These are phyloP conservation scores for Phytophthora brassicae DNA, from an alignment of 352 stramenopile species.

Conservation along the genomic window DNA sequence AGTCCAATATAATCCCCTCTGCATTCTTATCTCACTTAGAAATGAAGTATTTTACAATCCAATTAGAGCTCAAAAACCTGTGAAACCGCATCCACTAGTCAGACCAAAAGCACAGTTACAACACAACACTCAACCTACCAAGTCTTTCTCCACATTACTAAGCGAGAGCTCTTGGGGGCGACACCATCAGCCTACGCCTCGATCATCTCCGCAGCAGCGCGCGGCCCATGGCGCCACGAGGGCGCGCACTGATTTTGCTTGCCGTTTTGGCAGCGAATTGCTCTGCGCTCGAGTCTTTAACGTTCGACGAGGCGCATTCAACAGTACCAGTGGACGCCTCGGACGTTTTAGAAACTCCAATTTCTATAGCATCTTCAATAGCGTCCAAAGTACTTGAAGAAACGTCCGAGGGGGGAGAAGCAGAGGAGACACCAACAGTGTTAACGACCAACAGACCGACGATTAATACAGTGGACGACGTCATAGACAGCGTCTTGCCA, in stretches of 20 bases:
- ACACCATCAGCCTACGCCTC: constrained; percentile 2
- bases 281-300: constrained; percentile 18
- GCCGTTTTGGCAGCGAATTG: constrained; percentile 15
- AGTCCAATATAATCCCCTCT: too few species aligned
- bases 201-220: neutral
- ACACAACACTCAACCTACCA: neutral
- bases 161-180: neutral
- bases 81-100: neutral
- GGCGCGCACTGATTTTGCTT: constrained; percentile 22
- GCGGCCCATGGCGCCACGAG: constrained; percentile 27
- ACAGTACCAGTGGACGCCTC: too few species aligned
- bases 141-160: neutral
- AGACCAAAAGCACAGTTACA: constrained; percentile 3
- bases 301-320: constrained; percentile 13
- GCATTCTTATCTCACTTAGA: too few species aligned
- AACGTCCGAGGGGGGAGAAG: neutral
- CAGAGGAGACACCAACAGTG: neutral
- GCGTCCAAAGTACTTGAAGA: constrained; percentile 9
- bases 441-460: constrained; percentile 12
- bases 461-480: neutral
- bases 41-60: too few species aligned
- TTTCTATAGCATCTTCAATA: neutral
- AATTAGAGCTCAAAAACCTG: too few species aligned
- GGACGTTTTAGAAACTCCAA: too few species aligned
- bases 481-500: constrained; percentile 8